These are phyloP conservation scores for Calonectria pseudoreteaudii DNA, from an alignment of 2,329 filamentous ascomycete species.

Conservation along the genomic window DNA sequence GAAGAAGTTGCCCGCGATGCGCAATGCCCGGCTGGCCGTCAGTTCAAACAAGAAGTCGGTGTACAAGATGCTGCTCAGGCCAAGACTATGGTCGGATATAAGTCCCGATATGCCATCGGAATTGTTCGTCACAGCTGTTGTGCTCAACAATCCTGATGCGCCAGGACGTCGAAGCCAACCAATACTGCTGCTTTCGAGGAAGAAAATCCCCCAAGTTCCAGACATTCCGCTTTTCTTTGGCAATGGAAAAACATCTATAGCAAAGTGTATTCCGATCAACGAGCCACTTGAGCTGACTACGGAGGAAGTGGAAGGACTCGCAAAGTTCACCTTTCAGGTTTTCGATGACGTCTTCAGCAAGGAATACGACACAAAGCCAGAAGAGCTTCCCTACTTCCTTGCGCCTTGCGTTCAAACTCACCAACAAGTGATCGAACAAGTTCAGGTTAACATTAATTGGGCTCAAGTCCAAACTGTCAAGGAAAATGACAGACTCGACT, in stretches of 20 bases:
- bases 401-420: slow-evolving; percentile 65
- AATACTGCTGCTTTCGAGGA: slow-evolving; percentile 78
- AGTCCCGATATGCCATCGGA: slow-evolving; percentile 55
- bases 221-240: slow-evolving; percentile 80
- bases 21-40: slow-evolving; percentile 89
- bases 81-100: slow-evolving; percentile 73
- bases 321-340: slow-evolving; percentile 77
- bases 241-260: slow-evolving; percentile 68
- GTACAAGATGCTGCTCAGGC: slow-evolving; percentile 85
- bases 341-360: slow-evolving; percentile 94
- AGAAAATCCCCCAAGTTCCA: slow-evolving; percentile 72
- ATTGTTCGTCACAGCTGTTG: slow-evolving; percentile 73
- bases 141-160: slow-evolving; percentile 65
- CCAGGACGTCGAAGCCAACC: slow-evolving; percentile 71
- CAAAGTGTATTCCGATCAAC: slow-evolving; percentile 61
- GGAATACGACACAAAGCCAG: slow-evolving; percentile 72
- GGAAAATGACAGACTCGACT: slow-evolving; percentile 49
- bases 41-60: slow-evolving; percentile 78
- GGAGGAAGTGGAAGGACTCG: slow-evolving; percentile 66
- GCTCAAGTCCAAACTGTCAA: slow-evolving; percentile 58
- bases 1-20: slow-evolving; percentile 80
- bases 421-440: background rate
- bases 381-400: slow-evolving; percentile 85
- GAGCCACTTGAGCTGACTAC: slow-evolving; percentile 57
- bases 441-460: slow-evolving; percentile 69